Percentiles rank a stretch among this genome's conserved stretches.
phyloP scores from a whole-genome alignment of 805 yeast species.

The Yamadazyma nakazawae region DNA sequence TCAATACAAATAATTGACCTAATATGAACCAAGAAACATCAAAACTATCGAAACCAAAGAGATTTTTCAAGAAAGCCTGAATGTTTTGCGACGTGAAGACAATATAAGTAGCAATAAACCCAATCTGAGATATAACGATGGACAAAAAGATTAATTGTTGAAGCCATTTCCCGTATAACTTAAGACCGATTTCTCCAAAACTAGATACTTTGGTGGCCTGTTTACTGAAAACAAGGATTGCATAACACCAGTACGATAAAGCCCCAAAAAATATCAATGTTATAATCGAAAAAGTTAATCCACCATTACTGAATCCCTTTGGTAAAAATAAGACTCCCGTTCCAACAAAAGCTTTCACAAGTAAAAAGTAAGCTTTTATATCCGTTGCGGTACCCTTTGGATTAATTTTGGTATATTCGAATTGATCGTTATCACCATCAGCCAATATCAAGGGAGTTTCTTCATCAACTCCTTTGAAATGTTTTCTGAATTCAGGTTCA shows the following conservation, averaged over 20 bases:
- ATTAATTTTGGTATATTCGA: conserved; percentile 18
- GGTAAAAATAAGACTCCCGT: conserved; percentile 74
- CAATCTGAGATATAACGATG: conserved; percentile 68
- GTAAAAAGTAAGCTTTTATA: conserved; percentile 63
- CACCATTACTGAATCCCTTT: conserved; percentile 70
- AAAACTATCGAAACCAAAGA: conserved; percentile 39
- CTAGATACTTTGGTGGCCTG: conserved; percentile 60
- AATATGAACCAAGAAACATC: conserved; percentile 48
- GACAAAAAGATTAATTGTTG: conserved; percentile 61
- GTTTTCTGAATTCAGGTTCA: conserved; percentile 19
- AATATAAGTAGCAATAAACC: conserved; percentile 78
- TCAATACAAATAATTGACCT: conserved; percentile 53
- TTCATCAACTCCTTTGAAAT: conserved; percentile 5
- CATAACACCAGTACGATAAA: conserved; percentile 77
- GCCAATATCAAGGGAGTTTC: conserved; percentile 24
- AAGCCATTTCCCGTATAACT: conserved; percentile 62
- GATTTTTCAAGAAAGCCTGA: conserved; percentile 56
- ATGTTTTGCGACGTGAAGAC: conserved; percentile 75
- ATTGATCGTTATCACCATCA: conserved; percentile 7
- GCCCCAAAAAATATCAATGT: conserved; percentile 59
- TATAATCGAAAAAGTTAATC: conserved; percentile 53
- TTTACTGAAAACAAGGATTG: conserved; percentile 59
- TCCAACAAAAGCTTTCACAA: conserved; percentile 73
- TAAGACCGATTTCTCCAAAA: conserved; percentile 74
- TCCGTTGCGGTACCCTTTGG: conserved; percentile 69